A percentile compares a stretch with the other conserved stretches of the same genome.
Conservation (phyloP, 179 eudicot species). For the Nepenthes alata region DNA sequence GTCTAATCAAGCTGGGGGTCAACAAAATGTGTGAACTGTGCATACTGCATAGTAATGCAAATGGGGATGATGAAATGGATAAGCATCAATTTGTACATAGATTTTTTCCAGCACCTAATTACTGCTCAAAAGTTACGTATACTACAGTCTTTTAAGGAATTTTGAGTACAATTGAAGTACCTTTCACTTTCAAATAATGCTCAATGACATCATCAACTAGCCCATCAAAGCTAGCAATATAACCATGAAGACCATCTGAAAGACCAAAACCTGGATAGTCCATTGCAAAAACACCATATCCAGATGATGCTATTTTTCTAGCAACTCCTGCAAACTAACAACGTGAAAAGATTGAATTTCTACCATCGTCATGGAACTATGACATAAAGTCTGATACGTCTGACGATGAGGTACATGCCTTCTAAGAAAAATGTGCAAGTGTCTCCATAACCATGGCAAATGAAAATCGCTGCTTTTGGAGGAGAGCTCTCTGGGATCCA, state of each 20-base stretch:
- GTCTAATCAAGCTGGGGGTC: too few relatives aligned
- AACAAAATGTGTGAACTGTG: too few relatives aligned
- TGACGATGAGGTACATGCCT: constrained; percentile 44
- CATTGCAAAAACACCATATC: constrained; percentile 88
- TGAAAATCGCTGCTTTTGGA: constrained; percentile 61
- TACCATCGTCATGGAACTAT: constrained; percentile 1
- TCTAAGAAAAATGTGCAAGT: constrained; percentile 88
- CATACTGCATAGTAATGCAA: too few relatives aligned
- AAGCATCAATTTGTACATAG: too few relatives aligned
- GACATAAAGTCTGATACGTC: constrained; percentile 7
- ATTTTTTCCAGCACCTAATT: too few relatives aligned
- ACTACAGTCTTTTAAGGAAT: too few relatives aligned
- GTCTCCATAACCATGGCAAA: constrained; percentile 95
- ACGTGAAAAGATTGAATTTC: constrained; percentile 8
- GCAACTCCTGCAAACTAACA: constrained; percentile 63
- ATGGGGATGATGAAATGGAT: too few relatives aligned
- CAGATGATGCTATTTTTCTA: constrained; percentile 76
- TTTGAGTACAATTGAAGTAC: constrained; percentile 17
- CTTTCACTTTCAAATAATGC: constrained; percentile 61
- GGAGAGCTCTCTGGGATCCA: constrained; percentile 66
- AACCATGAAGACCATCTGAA: constrained; percentile 93
- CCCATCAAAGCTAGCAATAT: constrained; percentile 57
- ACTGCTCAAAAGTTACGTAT: too few relatives aligned
- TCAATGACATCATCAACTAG: constrained; percentile 80
- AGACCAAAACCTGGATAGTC: constrained; percentile 99